Evolutionary conservation across 108 stramenopile species (phyloP).

Genomic region (Cylindrotheca closterium): DNA sequence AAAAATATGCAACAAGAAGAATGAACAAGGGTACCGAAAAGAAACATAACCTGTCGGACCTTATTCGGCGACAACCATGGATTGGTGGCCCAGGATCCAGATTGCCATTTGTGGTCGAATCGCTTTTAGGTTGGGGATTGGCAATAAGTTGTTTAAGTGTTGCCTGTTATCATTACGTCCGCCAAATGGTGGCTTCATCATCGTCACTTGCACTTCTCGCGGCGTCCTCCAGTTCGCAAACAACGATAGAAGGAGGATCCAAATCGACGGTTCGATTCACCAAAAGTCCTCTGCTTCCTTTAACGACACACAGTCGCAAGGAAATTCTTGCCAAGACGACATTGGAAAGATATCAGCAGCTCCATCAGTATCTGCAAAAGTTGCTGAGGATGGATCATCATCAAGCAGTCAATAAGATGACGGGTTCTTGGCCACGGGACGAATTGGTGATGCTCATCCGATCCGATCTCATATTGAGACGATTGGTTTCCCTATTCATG

Average conservation of each 20-base stretch:
- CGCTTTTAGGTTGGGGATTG: slow-evolving; percentile 14
- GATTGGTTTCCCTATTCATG: slow-evolving; percentile 6
- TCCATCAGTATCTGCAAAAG: slow-evolving; percentile 1
- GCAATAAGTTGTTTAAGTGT: slow-evolving; percentile 16
- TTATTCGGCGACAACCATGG: slow-evolving; percentile 11
- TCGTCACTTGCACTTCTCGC: slow-evolving; percentile 1
- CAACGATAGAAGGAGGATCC: neutral
- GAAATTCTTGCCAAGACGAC: slow-evolving; percentile 4
- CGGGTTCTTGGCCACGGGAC: slow-evolving; percentile 3
- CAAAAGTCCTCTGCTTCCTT: slow-evolving; percentile 5
- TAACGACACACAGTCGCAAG: slow-evolving; percentile 32
- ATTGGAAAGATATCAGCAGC: slow-evolving; percentile 7
- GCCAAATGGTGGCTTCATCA: neutral
- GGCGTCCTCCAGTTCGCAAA: too few relatives aligned
- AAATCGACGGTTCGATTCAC: neutral
- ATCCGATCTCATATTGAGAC: neutral
- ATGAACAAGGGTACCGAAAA: too few relatives aligned
- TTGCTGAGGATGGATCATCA: neutral
- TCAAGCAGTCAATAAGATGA: neutral
- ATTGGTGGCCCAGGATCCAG: slow-evolving; percentile 26
- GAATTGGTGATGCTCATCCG: slow-evolving; percentile 11
- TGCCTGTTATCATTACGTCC: slow-evolving; percentile 17
- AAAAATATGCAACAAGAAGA: too few relatives aligned
- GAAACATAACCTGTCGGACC: too few relatives aligned
- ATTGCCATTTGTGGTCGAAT: slow-evolving; percentile 17